These are phyloP conservation scores for Polychaeton citri DNA, from an alignment of 2,329 filamentous ascomycete genomes.

Conservation along the genomic window DNA sequence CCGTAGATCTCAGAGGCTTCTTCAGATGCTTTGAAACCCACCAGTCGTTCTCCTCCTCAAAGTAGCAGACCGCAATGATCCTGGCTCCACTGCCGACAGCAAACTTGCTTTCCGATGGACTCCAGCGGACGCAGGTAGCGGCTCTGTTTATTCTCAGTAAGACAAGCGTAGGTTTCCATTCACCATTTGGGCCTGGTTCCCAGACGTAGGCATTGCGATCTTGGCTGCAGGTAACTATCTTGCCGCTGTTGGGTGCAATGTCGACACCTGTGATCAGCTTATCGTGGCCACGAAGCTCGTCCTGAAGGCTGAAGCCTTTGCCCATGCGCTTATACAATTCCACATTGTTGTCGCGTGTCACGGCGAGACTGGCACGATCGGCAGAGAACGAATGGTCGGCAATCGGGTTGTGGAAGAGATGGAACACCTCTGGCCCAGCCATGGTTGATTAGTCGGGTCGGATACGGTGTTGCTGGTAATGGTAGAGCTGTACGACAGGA, in stretches of 20 bases:
- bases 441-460: too few relatives aligned
- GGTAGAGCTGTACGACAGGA: conserved; percentile 49
- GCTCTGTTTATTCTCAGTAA: conserved; percentile 94
- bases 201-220: conserved; percentile 97
- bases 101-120: conserved; percentile 91
- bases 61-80: conserved; percentile 94
- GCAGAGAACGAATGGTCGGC: conserved; percentile 97
- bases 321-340: conserved; percentile 72
- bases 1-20: conserved; percentile 95
- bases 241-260: conserved; percentile 78
- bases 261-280: conserved; percentile 95
- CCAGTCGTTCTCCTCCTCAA: conserved; percentile 99
- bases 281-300: conserved; percentile 92
- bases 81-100: conserved; percentile 92
- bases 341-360: conserved; percentile 78
- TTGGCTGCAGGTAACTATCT: conserved; percentile 96
- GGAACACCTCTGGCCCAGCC: conserved; percentile 80
- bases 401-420: conserved; percentile 92
- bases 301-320: conserved; percentile 61
- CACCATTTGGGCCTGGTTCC: conserved; percentile 82
- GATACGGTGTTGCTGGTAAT: too few relatives aligned
- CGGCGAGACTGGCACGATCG: conserved; percentile 76
- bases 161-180: conserved; percentile 94
- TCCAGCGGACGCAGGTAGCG: conserved; percentile 95
- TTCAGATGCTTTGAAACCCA: conserved; percentile 99